These are phyloP conservation scores for Crithidia bombi DNA, from an alignment of 208 protist species.

Conservation along the genomic window DNA sequence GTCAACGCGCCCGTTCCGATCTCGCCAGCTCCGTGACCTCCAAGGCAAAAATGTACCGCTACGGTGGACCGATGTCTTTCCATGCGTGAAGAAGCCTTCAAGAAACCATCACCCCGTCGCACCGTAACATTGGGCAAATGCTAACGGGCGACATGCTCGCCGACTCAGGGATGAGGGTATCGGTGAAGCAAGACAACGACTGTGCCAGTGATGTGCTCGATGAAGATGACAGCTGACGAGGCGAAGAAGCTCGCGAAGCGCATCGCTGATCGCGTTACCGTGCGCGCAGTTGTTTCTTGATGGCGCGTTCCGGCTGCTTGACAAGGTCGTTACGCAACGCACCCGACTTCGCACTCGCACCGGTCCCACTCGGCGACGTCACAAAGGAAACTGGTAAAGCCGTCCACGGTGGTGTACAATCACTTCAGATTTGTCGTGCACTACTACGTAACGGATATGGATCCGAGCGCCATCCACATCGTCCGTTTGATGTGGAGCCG, in stretches of 20 bases:
- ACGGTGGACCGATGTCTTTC: conserved; percentile 19
- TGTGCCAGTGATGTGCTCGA: conserved; percentile 21
- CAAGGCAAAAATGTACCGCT: conserved; percentile 23
- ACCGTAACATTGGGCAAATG: conserved; percentile 26
- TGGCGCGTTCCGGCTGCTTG: conserved; percentile 51
- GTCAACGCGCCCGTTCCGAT: not conserved
- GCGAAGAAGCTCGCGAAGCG: conserved; percentile 30
- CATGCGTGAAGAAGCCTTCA: not conserved
- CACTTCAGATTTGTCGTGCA: conserved; percentile 60
- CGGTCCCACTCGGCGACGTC: conserved; percentile 22
- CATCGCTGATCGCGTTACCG: conserved; percentile 54
- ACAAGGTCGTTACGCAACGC: not conserved
- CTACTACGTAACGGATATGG: conserved; percentile 36
- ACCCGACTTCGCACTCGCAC: conserved; percentile 12
- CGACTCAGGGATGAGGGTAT: conserved; percentile 18
- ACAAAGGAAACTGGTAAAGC: not conserved
- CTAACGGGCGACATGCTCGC: conserved; percentile 27
- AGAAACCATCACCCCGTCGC: not conserved
- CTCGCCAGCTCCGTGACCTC: conserved; percentile 29
- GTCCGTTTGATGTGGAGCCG: conserved; percentile 50
- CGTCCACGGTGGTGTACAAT: conserved; percentile 50
- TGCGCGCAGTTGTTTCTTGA: conserved; percentile 64
- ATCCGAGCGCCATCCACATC: conserved; percentile 27
- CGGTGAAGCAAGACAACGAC: not conserved
- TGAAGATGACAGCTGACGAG: not conserved